Evolutionary conservation across 2,329 filamentous ascomycete species (phyloP).

Genomic region (Colletotrichum eleusines): DNA sequence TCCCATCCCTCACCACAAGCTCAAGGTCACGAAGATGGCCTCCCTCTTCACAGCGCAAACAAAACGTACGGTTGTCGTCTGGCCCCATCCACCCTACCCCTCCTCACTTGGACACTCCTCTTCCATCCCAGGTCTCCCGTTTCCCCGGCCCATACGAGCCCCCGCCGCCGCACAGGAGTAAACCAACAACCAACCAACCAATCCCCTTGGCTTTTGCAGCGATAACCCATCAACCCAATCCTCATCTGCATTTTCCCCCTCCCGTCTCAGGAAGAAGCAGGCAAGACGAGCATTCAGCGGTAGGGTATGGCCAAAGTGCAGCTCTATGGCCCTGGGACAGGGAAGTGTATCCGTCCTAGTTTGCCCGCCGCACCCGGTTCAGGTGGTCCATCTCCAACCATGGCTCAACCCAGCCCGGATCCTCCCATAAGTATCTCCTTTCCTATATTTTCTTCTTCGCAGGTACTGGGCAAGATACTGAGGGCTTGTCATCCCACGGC

Average conservation of each 20-base stretch:
- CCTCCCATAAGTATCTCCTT: conserved; percentile 10
- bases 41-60: background rate
- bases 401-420: conserved; percentile 27
- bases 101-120: background rate
- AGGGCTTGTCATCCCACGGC: conserved; percentile 21
- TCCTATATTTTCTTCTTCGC: conserved; percentile 22
- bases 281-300: background rate
- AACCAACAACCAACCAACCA: conserved; percentile 17
- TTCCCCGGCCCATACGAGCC: conserved; percentile 6
- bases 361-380: conserved; percentile 16
- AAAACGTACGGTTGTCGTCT: background rate
- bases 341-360: conserved; percentile 9
- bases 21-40: background rate
- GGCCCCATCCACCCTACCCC: background rate
- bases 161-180: conserved; percentile 28
- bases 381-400: conserved; percentile 27
- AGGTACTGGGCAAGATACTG: conserved; percentile 22
- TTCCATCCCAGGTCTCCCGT: conserved; percentile 8
- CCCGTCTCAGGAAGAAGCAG: background rate
- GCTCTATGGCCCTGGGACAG: background rate
- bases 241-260: background rate
- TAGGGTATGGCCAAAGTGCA: background rate
- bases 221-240: background rate
- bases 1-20: conserved; percentile 6
- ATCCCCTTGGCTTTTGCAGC: conserved; percentile 4